Evolutionary conservation across 305 asterid genomes (phyloP), one percentile per base, ranked within the genome.

Genomic region (Euphrasia arctica): DNA sequence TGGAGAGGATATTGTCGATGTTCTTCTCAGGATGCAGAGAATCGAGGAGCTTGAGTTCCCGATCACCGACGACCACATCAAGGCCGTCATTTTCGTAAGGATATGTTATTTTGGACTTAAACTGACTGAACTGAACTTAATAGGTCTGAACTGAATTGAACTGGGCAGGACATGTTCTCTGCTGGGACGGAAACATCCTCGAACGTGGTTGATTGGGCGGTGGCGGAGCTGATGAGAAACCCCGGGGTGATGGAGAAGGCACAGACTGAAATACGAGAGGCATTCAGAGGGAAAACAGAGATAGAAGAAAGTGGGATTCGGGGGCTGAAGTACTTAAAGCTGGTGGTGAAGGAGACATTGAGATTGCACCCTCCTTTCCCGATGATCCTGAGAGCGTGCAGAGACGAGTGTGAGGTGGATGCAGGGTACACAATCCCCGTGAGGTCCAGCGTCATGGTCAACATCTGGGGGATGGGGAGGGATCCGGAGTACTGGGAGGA

Each of bases 151-250:
- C 22, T 18, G 22, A 18, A 18, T 1, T 18, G 22, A 18, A 18
- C 22, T 18, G 22, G 7, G 2, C 39, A 54, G 39, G 60, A 27
- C 39, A 54, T 54, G 60, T 54, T 54, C 41, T 54, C 60, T 3
- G 60, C 60, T 0, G 60, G 60, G 11, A 54, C 60, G 0, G 60
- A 54, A 4, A 27, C 60, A 25, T 54, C 60, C 9, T 54, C 60
- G 7, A 54, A 6, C 3, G 15, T 54, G 10, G 15, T 54, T 10
- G 60, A 54, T 54, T 54, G 60, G 60, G 15, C 60, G 14, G 28
- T 54, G 60, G 60, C 36, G 4, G 60, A 54, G 41, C 60, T 54
- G 8, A 54, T 54, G 39, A 54, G 62, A 13, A 57, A 57, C 6
- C 62, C 62, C 11, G 0, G 12, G 1, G 62, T 57, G 11, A 31